Evolutionary conservation across 352 stramenopile genomes (phyloP), one percentile per base, ranked within the genome.

Genomic region (Ophiocytium majus): DNA sequence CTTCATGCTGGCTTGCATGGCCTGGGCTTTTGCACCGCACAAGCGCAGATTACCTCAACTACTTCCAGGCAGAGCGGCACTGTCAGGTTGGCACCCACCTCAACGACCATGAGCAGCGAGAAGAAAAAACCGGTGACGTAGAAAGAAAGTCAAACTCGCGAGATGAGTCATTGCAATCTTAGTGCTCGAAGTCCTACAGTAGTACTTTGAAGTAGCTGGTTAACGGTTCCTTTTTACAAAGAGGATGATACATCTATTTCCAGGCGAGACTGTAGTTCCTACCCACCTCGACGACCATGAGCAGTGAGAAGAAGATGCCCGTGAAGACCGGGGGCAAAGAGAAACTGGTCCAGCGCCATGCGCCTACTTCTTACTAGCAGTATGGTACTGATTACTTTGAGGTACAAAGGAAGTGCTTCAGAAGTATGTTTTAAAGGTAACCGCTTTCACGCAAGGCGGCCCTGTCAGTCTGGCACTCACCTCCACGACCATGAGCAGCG

Each of bases 401-500:
- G 43, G 5, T 57, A 57, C 5, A 5, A 57, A 14, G 5, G 5
- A 57, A 5, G 43, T 14, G 5, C 5, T 14, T 57, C 43, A 57
- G 5, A 57, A 57, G 5, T 57, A 57, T 14, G 43, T 57, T 5
- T 57, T 14, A 14, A 14, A 57, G 14, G 43, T 57, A 57, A 57
- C 43, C 43, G 5, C 5, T 57, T 57, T 57, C 5, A 5, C 43
- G 43, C 43, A 57, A 57, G 43, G 5, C 5, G 5, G 43, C 43
- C 5, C 43, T 57, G 14, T 14, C n/a, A n/a, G n/a, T n/a, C n/a
- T n/a, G n/a, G n/a, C n/a, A n/a, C 83, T 32, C 35, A 32, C 57
- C 63, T 89, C 79, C 10, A 84, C 50, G 23, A 90, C 19, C 79
- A 90, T 85, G 9, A 90, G 50, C 19, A 49, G 43, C 32, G 83